phyloP scores from a whole-genome alignment of 1,284 basidiomycete genomes.

The Tremellales sp. region DNA sequence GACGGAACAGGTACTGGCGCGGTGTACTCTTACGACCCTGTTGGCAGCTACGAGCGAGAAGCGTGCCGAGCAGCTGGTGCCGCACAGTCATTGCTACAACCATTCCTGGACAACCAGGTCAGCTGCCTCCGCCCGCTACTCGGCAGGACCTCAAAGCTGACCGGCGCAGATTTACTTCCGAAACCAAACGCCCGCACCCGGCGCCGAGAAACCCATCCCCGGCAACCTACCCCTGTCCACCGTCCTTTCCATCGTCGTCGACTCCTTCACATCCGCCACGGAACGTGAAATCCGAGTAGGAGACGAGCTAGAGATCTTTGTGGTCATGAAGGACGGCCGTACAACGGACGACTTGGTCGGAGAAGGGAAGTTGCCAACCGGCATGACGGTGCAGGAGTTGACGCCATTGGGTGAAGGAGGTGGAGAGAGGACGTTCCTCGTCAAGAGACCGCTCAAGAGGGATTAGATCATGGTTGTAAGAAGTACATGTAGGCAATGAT shows the following conservation, averaged over 20 bases:
- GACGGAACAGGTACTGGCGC: constrained; percentile 69
- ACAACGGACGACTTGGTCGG: constrained; percentile 60
- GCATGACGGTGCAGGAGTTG: constrained; percentile 53
- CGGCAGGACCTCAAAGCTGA: background rate
- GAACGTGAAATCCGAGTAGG: constrained; percentile 97
- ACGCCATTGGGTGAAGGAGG: constrained; percentile 39
- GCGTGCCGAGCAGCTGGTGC: constrained; percentile 89
- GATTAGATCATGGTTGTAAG: constrained; percentile 39
- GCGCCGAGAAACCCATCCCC: constrained; percentile 60
- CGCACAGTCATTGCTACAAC: constrained; percentile 83
- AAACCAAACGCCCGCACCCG: constrained; percentile 69
- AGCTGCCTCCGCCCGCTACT: constrained; percentile 10
- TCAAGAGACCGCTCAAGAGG: constrained; percentile 44
- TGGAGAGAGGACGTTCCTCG: constrained; percentile 43
- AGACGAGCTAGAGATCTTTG: constrained; percentile 84
- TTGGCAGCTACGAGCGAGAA: constrained; percentile 92
- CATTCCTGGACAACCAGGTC: constrained; percentile 94
- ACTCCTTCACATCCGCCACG: constrained; percentile 76
- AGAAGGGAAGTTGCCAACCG: constrained; percentile 53
- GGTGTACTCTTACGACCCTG: constrained; percentile 95
- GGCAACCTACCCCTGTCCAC: constrained; percentile 72
- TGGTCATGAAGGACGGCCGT: constrained; percentile 70
- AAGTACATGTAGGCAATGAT: too few relatives aligned
- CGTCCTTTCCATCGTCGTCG: constrained; percentile 80
- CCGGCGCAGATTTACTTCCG: constrained; percentile 72